Conservation (phyloP, 371 early-diverging fungal species). For the Saksenaea vasiformis region DNA sequence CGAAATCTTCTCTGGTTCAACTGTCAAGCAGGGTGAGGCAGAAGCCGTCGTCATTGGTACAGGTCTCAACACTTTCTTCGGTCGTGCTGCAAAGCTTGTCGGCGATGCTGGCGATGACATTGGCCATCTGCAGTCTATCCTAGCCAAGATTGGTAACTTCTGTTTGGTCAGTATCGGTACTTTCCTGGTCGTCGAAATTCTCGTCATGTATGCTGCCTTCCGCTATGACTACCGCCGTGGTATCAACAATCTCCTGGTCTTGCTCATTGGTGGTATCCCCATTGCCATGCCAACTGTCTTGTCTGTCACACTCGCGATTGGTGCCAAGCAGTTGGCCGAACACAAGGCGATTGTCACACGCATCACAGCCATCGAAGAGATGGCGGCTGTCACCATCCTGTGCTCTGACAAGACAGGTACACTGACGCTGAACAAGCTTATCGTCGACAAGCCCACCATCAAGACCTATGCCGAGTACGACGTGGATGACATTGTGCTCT, state of each 20-base stretch:
- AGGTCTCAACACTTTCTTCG: slow-evolving; percentile 89
- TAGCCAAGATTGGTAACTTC: slow-evolving; percentile 93
- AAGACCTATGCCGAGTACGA: slow-evolving; percentile 59
- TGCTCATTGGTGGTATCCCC: slow-evolving; percentile 82
- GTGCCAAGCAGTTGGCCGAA: slow-evolving; percentile 91
- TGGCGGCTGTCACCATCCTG: slow-evolving; percentile 92
- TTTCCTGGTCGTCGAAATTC: slow-evolving; percentile 77
- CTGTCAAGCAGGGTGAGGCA: slow-evolving; percentile 94
- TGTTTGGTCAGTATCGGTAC: slow-evolving; percentile 72
- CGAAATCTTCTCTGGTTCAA: slow-evolving; percentile 77
- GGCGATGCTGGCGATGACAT: slow-evolving; percentile 80
- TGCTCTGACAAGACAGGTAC: slow-evolving; percentile 98
- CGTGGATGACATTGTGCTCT: slow-evolving; percentile 60
- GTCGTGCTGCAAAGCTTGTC: slow-evolving; percentile 86
- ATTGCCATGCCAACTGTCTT: slow-evolving; percentile 85
- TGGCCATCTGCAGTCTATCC: slow-evolving; percentile 86
- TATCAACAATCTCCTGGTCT: slow-evolving; percentile 74
- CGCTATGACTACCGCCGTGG: slow-evolving; percentile 69
- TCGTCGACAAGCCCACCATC: slow-evolving; percentile 68
- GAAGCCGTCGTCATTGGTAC: slow-evolving; percentile 87
- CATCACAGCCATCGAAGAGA: slow-evolving; percentile 88
- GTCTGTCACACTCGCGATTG: slow-evolving; percentile 94
- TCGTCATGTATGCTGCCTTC: slow-evolving; percentile 82
- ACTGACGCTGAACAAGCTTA: slow-evolving; percentile 91
- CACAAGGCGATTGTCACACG: slow-evolving; percentile 93